Conservation (phyloP, 495 filamentous ascomycete species). For the Aspergillus heteromorphus region DNA sequence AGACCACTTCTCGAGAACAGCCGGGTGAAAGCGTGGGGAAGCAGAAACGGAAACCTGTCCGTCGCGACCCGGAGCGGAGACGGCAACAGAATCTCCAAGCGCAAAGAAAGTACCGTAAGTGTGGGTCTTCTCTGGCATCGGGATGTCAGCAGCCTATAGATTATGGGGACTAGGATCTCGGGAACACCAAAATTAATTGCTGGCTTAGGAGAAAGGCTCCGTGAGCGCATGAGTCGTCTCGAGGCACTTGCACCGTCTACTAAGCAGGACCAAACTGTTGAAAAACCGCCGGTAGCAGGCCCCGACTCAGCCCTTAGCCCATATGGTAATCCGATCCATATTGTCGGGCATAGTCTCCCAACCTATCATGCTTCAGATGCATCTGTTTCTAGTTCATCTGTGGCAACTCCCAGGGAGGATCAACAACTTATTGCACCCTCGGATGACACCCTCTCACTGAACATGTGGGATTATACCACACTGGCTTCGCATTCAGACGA, state of each 20-base stretch:
- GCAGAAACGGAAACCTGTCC: constrained; percentile 24
- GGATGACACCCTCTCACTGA: constrained; percentile 1
- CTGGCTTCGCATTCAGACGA: background rate
- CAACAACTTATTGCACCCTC: background rate
- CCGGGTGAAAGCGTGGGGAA: constrained; percentile 6
- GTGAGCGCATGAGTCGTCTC: constrained; percentile 15
- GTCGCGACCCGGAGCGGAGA: constrained; percentile 24
- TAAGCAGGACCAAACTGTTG: background rate
- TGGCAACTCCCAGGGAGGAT: background rate
- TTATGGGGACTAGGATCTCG: background rate
- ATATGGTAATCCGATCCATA: background rate
- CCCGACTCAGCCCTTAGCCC: background rate
- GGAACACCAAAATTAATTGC: constrained; percentile 1
- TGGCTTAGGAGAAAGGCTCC: constrained; percentile 17
- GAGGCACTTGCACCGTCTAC: constrained; percentile 16
- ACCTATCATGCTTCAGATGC: constrained; percentile 1
- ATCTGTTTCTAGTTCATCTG: constrained; percentile 4
- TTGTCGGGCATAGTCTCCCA: background rate
- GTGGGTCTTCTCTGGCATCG: background rate
- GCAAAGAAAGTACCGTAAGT: constrained; percentile 27
- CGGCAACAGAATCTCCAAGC: constrained; percentile 28
- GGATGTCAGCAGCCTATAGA: background rate
- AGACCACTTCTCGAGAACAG: background rate
- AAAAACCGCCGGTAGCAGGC: background rate
- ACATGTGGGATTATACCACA: constrained; percentile 6